Evolutionary conservation across 2,329 filamentous ascomycete species (phyloP), one percentile per base, ranked within the genome.

Genomic region (Epichloe uncinata): DNA sequence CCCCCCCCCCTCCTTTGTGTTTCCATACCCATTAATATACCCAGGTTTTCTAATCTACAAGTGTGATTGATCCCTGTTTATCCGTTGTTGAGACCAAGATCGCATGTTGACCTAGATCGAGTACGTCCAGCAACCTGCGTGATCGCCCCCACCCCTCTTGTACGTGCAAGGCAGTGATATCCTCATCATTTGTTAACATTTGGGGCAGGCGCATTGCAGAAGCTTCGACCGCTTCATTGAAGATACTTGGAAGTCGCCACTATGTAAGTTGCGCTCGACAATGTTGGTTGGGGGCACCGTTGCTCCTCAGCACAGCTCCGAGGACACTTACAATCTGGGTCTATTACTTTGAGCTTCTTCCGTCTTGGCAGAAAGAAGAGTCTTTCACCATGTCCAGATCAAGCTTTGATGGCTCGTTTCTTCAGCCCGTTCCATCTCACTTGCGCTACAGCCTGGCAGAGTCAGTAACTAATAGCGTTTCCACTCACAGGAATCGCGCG

Each of bases 401-500:
- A 35, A 66, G 61, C 51, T 60, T 62, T 38, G 65, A 67, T 36
- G 53, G 56, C 47, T 60, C 58, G 37, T 45, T 57, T 36, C 50
- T 58, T 13, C 53, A 54, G 38, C 57, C 54, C 42, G 51, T 48
- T 35, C 57, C 50, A 6, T 48, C 55, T 26, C 49, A 56, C 5
- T 47, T 55, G 34, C 56, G 54, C 36, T 51, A 50, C 37, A 45
- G 53, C 3, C 52, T 53, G 3, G 30, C 46, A 2, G 61, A 63
- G 45, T 54, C 48, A 26, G 47, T 55, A 11, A 51, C 62, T 66
- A 63, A 67, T 56, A 48, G 54, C 12, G 42, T 54, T 4, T 47
- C 53, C n/a, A 48, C 53, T 12, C 37, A 36, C 58, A 86, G 83
- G 83, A 84, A 85, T 61, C 84, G 85, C 60, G 79, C 81, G 53